A percentile compares a stretch with the other conserved stretches of the same genome.
Evolutionary conservation across 805 yeast genomes (phyloP).

Genomic region (Metschnikowia noctiluminum): DNA sequence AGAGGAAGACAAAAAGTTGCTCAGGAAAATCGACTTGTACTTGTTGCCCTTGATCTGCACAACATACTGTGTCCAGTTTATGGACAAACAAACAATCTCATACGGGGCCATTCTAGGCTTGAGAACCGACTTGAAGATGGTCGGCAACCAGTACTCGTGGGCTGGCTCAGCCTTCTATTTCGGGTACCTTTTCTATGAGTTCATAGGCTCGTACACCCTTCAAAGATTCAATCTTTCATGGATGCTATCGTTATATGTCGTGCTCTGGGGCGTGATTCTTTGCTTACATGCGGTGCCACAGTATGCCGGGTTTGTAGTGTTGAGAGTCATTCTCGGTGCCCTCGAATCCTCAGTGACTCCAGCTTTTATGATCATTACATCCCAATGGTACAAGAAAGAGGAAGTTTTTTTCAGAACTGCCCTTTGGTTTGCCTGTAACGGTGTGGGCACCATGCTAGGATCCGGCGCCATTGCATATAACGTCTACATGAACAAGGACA

Average conservation of each 20-base stretch:
- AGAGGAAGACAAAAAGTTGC: conserved; percentile 32
- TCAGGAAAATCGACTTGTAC: conserved; percentile 33
- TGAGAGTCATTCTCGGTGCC: conserved; percentile 11
- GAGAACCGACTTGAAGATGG: conserved; percentile 34
- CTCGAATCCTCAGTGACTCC: conserved; percentile 12
- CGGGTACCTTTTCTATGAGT: conserved; percentile 12
- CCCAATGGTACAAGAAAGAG: conserved; percentile 52
- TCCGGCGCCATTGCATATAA: conserved; percentile 53
- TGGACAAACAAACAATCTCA: conserved; percentile 56
- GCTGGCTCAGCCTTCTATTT: conserved; percentile 19
- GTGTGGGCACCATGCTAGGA: conserved; percentile 25
- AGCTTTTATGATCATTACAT: conserved; percentile 37
- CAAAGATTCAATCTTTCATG: conserved; percentile 8
- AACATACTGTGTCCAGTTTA: conserved; percentile 50
- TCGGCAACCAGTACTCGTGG: conserved; percentile 29
- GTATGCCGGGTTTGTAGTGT: conserved; percentile 11
- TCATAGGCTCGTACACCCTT: conserved; percentile 7
- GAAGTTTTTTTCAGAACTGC: conserved; percentile 33
- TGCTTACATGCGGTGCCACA: conserved; percentile 10
- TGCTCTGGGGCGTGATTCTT: conserved; percentile 13
- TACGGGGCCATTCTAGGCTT: conserved; percentile 55
- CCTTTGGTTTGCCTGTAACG: conserved; percentile 33
- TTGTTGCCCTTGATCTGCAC: conserved; percentile 50
- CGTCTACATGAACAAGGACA: conserved; percentile 35
- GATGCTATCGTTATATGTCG: conserved; percentile 5